Base-by-base conservation (phyloP, 2,329 filamentous ascomycete genomes). In the Colletotrichum tabaci region DNA sequence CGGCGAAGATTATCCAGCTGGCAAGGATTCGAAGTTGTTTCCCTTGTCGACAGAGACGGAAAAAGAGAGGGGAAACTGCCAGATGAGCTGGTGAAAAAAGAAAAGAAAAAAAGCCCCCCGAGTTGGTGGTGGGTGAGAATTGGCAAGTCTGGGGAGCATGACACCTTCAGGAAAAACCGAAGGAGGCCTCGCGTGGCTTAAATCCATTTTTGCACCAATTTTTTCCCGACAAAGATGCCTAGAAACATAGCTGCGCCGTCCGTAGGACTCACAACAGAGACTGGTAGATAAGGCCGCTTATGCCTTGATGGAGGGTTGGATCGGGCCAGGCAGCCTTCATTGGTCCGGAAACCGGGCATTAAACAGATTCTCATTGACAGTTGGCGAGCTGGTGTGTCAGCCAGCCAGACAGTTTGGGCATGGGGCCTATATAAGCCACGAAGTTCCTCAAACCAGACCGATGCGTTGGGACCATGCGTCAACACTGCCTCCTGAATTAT, bases 251-350 rank as follows among this genome's bases (percentile, higher is more conserved):
- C 6, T 46, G 30, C 9, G 38, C 35, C 40, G 30, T n/a, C 7
- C 7, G 4, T 21, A 53, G n/a, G 3, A 55, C 13, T 35, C 26
- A 55, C 6, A n/a, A 15, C 42, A 9, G 4, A 21, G 50, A 15
- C 7, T 50, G 62, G 62, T 50, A 26, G 2, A 61, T 49, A 4
- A 49, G 46, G 18, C 40, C 46, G 26, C 44, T 7, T 47, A 7
- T 15, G 40, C 38, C 18, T 42, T n/a, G 15, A 40, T 9, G 62
- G 47, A 55, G 47, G 67, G 23, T 44, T 18, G 10, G 12, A 16
- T 47, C 15, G 23, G 55, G 49, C 30, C 61, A 66, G 47, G 56
- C 47, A 68, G 30, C 30, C 30, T 30, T 15, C 30, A 35, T 42
- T 64, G 44, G 44, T 18, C 60, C n/a, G 47, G 3, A 18, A 7